These are phyloP conservation scores for Alternaria brassicicola DNA, from an alignment of 2,329 filamentous ascomycete species.

Conservation along the genomic window DNA sequence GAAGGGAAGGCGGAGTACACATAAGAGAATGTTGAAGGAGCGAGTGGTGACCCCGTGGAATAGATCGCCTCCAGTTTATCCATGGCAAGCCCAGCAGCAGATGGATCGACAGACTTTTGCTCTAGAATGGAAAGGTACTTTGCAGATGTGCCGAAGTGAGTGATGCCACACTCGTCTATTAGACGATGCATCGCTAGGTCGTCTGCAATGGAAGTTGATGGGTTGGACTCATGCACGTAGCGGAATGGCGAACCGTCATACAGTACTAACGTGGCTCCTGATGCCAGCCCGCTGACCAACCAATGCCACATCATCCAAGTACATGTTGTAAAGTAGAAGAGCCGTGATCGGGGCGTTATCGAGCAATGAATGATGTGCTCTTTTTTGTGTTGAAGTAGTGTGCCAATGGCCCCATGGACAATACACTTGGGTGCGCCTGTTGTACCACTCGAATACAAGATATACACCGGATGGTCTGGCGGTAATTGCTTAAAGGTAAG, in stretches of 20 bases:
- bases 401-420: conserved; percentile 87
- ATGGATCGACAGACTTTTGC: conserved; percentile 62
- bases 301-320: conserved; percentile 99
- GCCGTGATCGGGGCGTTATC: conserved; percentile 70
- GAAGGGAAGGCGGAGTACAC: conserved; percentile 83
- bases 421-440: conserved; percentile 90
- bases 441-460: conserved; percentile 91
- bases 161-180: conserved; percentile 80
- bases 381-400: conserved; percentile 95
- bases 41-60: conserved; percentile 89
- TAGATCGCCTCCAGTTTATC: conserved; percentile 79
- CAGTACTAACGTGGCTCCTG: conserved; percentile 80
- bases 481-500: conserved; percentile 74
- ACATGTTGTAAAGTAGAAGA: conserved; percentile 94
- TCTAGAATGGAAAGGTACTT: conserved; percentile 93
- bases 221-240: conserved; percentile 46
- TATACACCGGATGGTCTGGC: conserved; percentile 88
- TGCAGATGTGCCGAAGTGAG: conserved; percentile 92
- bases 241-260: conserved; percentile 93
- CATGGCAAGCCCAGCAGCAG: conserved; percentile 57
- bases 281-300: conserved; percentile 84
- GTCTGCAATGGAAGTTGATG: conserved; percentile 64
- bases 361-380: conserved; percentile 89
- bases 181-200: conserved; percentile 82
- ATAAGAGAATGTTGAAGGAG: conserved; percentile 90